Evolutionary conservation across 305 asterid genomes (phyloP), one percentile per base, ranked within the genome.

Genomic region (Fraxinus baroniana): DNA sequence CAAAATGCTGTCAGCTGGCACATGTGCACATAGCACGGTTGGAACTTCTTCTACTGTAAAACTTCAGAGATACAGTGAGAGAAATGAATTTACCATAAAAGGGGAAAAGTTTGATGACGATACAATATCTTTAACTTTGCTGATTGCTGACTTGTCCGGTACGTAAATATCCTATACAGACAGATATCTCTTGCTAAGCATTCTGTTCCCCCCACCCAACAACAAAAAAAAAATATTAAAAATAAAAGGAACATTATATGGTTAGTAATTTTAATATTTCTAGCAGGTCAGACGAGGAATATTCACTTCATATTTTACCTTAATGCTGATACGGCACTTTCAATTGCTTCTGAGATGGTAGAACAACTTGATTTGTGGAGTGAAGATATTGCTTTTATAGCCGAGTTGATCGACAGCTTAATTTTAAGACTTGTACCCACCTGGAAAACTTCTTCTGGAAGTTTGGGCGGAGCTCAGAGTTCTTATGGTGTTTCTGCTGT

Each of bases 341-440:
- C 97, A 77, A 89, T 94, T 83, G 94, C 93, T 81, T 77, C 83
- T 6, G 98, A 94, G 89, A 92, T 94, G 97, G 93, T 91, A 30
- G 89, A 89, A 79, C 85, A 87, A 66, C 91, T 93, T 57, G 92
- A 89, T 71, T 83, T 94, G 82, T 80, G 83, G 24, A 77, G 85
- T 49, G 90, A 87, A 30, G 94, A 94, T 77, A 90, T 87, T 80
- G 77, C 84, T 68, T 72, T 90, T 71, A 90, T 89, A 33, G 92
- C 93, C 35, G 93, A 91, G 74, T 82, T 92, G 81, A 93, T 94
- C 49, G 89, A 90, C 24, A 76, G 70, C 78, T 72, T 93, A 78
- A 82, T 92, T 36, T 22, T 74, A 44, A 87, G 89, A 70, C 81
- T 86, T 70, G 36, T 84, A 46, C 87, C 90, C 22, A 44, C 70